Conservation (phyloP, 176 grass and related monocot genomes). For the bread wheat (Triticum aestivum) region IWGSC_CS_RefSeq_v2.1 NC_057800.1:703034417-703034916, state of each 20-base stretch:
- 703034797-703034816: not conserved
- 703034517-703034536: not conserved
- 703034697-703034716: not conserved
- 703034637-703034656: too few relatives aligned
- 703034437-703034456: not conserved
- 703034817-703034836: constrained; percentile 40
- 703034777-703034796: constrained; percentile 9
- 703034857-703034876: constrained; percentile 35
- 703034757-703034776: constrained; percentile 44
- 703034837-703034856: constrained; percentile 40
- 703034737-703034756: constrained; percentile 1
- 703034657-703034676: not conserved
- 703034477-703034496: not conserved
- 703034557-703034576: not conserved
- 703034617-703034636: too few relatives aligned
- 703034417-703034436: not conserved
- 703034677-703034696: not conserved
- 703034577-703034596: too few relatives aligned
- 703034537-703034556: not conserved
- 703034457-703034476: not conserved
- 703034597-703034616: too few relatives aligned
- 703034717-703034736: not conserved
- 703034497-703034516: not conserved
- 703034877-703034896: constrained; percentile 22
- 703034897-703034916: constrained; percentile 45